Evolutionary conservation across 2,329 filamentous ascomycete genomes (phyloP).

Genomic region (Colletotrichum sp.): DNA sequence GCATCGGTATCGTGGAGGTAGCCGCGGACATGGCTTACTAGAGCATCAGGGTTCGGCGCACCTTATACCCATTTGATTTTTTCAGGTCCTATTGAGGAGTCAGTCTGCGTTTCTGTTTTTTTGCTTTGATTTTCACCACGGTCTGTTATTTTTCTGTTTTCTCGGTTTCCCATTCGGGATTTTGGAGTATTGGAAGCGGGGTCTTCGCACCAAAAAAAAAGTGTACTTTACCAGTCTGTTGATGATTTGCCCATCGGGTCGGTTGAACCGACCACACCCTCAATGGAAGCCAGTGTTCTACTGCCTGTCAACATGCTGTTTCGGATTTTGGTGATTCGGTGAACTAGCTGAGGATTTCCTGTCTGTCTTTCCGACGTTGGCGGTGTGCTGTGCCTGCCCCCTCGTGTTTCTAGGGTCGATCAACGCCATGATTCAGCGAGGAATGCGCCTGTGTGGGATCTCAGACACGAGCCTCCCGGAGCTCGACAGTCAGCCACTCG

Average conservation of each 20-base stretch:
- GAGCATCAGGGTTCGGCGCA: not conserved
- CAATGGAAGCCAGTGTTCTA: not conserved
- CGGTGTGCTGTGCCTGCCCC: not conserved
- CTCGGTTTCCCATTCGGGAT: not conserved
- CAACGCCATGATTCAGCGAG: not conserved
- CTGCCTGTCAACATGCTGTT: not conserved
- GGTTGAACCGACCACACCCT: not conserved
- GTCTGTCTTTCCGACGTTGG: not conserved
- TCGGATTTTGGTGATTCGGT: too few species aligned
- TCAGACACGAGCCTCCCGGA: not conserved
- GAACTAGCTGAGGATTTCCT: not conserved
- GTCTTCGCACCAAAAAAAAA: not conserved
- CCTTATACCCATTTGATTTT: slow-evolving; percentile 21
- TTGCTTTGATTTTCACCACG: not conserved
- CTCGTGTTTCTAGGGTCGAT: not conserved
- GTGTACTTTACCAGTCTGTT: not conserved
- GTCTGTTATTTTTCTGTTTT: not conserved
- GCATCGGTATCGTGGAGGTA: not conserved
- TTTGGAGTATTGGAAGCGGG: slow-evolving; percentile 1
- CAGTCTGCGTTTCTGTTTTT: not conserved
- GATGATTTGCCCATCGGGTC: not conserved
- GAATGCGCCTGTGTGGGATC: not conserved
- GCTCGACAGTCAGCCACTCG: not conserved
- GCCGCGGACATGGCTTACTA: not conserved
- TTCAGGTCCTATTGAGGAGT: not conserved